Conservation (phyloP, 1,139 yeast species). For the Scheffersomyces cryptocercus region DNA sequence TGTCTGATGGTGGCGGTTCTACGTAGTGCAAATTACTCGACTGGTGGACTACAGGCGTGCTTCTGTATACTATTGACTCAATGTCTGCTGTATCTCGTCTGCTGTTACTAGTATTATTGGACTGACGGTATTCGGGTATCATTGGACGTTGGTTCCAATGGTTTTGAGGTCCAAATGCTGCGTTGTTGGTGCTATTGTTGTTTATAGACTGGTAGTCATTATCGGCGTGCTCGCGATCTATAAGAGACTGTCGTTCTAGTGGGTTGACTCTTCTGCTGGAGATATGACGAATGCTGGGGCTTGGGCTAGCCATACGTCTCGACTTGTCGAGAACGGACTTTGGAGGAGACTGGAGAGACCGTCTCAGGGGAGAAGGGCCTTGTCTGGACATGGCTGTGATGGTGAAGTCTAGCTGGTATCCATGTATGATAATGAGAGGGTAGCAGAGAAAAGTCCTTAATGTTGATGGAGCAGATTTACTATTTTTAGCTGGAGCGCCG, state of each 20-base stretch:
- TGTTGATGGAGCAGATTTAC: no score
- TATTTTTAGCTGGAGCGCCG: no score
- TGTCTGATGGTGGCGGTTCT: not conserved
- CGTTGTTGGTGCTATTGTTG: no score
- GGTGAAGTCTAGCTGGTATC: no score
- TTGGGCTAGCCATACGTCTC: constrained; percentile 26
- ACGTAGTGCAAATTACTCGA: constrained; percentile 4
- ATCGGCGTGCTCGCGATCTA: constrained; percentile 10
- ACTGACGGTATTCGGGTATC: not conserved
- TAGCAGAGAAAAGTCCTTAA: no score
- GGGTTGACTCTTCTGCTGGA: constrained; percentile 32
- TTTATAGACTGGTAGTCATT: constrained; percentile 3
- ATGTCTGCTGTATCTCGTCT: constrained; percentile 8
- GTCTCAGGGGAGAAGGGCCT: not conserved
- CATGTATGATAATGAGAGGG: no score
- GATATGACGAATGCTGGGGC: constrained; percentile 35
- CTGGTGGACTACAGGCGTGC: constrained; percentile 3
- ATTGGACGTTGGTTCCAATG: not conserved
- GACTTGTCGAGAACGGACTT: not conserved
- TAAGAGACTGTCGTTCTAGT: constrained; percentile 22
- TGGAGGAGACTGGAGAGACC: not conserved
- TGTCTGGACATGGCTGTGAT: not conserved
- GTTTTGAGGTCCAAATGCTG: no score
- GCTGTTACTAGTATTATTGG: not conserved
- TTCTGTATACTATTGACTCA: constrained; percentile 17